Evolutionary conservation across 352 stramenopile genomes (phyloP), one percentile per base, ranked within the genome.

Genomic region (Globisporangium orthogonon): DNA sequence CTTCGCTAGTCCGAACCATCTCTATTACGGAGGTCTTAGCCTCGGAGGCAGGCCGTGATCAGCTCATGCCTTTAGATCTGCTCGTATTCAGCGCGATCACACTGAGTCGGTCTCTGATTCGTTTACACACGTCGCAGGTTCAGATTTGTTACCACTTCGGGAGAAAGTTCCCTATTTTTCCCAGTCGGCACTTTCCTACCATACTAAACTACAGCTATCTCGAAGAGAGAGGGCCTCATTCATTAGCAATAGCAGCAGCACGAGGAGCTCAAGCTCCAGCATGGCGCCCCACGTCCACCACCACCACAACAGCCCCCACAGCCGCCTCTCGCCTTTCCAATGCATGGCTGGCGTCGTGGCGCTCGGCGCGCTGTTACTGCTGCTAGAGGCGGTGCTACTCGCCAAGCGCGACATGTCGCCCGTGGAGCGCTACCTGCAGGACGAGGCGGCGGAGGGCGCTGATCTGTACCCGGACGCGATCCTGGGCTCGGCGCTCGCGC

Each of bases 381-480:
- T 63, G 44, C 37, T 60, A 17, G 59, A 65, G 53, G 60, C n/a
- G 31, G 41, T 39, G 46, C 41, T 65, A 30, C 29, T 65, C 30
- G 37, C 59, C 13, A 30, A 15, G 11, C 14, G 30, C 40, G 52
- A 37, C 7, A 18, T 54, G 18, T 33, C 44, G n/a, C 52, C 54
- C 10, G 40, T 65, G 18, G 23, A 30, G 39, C 46, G 35, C 29
- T 65, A 65, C 53, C 44, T 65, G 29, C 30, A 53, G 47, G 29
- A 58, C 13, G 68, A 74, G 40, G 58, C 43, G 15, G 50, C 58
- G n/a, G 72, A 76, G 47, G 67, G 70, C 23, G 51, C 64, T 28
- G 69, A 67, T 29, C 64, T 82, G 41, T 79, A 82, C 52, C 73
- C 73, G 17, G 65, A 70, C 29, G 65, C 70, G 50, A 76, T 78